Evolutionary conservation across 1,139 yeast genomes (phyloP).

Genomic region (Nakaseomyces delphensis): DNA sequence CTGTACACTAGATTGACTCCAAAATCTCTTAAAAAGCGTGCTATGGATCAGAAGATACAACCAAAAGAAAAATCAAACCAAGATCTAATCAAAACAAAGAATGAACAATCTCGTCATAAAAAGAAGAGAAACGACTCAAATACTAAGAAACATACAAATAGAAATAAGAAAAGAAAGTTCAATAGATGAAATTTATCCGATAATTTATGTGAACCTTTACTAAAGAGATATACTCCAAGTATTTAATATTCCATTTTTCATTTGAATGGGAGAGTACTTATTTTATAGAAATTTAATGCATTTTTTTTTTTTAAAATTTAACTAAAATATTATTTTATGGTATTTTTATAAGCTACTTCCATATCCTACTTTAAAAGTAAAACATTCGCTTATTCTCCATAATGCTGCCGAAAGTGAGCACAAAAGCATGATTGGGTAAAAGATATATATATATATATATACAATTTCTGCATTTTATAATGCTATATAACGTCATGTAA

Average conservation of each 20-base stretch:
- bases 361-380: too few relatives aligned
- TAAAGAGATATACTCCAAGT: too few relatives aligned
- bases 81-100: neutral
- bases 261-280: neutral
- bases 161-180: conserved; percentile 26
- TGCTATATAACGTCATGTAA: neutral
- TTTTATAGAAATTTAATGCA: conserved; percentile 1
- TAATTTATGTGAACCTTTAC: neutral
- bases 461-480: neutral
- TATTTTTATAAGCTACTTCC: too few relatives aligned
- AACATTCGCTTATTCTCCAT: too few relatives aligned
- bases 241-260: too few relatives aligned
- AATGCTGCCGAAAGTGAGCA: too few relatives aligned
- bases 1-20: conserved; percentile 69
- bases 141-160: conserved; percentile 17
- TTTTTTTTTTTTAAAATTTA: neutral
- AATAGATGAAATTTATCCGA: neutral
- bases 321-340: neutral
- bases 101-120: neutral
- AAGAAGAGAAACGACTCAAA: conserved; percentile 10
- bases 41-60: neutral
- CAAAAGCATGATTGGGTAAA: too few relatives aligned
- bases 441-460: too few relatives aligned
- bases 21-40: conserved; percentile 21
- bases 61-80: too few relatives aligned